These are phyloP conservation scores for Litsea cubeba DNA, from an alignment of 164 flowering plant species.

Conservation along the genomic window DNA sequence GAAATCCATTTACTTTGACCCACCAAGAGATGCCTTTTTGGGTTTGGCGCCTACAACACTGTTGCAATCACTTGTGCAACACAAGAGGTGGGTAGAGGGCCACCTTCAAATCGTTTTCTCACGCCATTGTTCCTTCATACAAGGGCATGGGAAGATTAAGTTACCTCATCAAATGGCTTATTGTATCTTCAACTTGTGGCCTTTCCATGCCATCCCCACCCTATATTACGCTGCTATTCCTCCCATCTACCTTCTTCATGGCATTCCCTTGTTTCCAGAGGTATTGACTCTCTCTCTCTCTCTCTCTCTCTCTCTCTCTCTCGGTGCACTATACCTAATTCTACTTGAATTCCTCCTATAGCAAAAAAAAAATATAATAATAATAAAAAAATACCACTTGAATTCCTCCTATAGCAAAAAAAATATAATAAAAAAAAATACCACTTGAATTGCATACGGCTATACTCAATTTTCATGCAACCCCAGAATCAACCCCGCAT, in stretches of 20 bases:
- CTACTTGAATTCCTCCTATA: no score
- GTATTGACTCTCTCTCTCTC: not conserved
- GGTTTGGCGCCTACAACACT: constrained; percentile 52
- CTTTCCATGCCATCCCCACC: constrained; percentile 41
- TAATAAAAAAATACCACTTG: no score
- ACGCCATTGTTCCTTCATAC: constrained; percentile 40
- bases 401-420: no score
- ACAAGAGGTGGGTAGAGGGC: constrained; percentile 83
- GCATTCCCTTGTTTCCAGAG: constrained; percentile 49
- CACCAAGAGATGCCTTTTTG: constrained; percentile 35
- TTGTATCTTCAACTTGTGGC: constrained; percentile 44
- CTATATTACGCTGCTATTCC: constrained; percentile 51
- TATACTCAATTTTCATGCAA: no score
- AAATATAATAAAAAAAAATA: no score
- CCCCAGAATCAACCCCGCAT: no score
- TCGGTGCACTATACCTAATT: no score
- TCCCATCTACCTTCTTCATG: constrained; percentile 54
- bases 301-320: no score
- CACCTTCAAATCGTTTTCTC: constrained; percentile 58
- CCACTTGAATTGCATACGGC: no score
- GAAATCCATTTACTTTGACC: not conserved
- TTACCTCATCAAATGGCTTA: constrained; percentile 47
- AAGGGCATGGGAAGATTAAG: constrained; percentile 41
- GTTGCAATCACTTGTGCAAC: constrained; percentile 48
- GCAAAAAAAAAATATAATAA: no score